phyloP scores from a whole-genome alignment of 768 basidiomycete genomes.

The Amylocystis lapponica region DNA sequence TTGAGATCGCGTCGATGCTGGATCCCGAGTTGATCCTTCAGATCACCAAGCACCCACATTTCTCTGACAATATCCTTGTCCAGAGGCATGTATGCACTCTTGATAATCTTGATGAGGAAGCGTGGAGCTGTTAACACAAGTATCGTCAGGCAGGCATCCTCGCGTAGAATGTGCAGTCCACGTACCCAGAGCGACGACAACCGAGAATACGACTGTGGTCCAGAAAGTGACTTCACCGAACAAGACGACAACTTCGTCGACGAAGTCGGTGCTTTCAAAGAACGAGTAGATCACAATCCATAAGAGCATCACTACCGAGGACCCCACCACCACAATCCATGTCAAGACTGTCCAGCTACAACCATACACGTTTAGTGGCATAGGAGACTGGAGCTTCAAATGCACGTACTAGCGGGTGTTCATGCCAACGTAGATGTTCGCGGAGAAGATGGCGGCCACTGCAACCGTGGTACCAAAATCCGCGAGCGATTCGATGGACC shows the following conservation, averaged over 20 bases:
- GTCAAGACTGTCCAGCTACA: constrained; percentile 77
- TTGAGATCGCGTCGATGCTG: constrained; percentile 49
- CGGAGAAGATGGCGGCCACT: constrained; percentile 80
- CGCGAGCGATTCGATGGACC: constrained; percentile 67
- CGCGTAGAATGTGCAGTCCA: not conserved
- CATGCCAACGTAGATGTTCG: constrained; percentile 86
- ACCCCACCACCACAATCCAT: constrained; percentile 76
- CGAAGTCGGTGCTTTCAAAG: constrained; percentile 67
- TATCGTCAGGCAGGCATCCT: not conserved
- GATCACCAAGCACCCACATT: constrained; percentile 79
- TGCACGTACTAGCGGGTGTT: constrained; percentile 82
- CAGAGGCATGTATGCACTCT: constrained; percentile 65
- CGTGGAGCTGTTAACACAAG: constrained; percentile 69
- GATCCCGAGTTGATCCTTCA: constrained; percentile 78
- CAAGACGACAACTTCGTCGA: constrained; percentile 64
- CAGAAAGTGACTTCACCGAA: constrained; percentile 82
- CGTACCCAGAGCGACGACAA: constrained; percentile 67
- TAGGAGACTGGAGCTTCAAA: constrained; percentile 15
- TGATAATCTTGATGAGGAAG: constrained; percentile 70
- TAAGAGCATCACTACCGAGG: constrained; percentile 73
- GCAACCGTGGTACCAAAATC: constrained; percentile 93
- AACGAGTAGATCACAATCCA: constrained; percentile 90
- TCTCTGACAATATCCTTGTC: constrained; percentile 93
- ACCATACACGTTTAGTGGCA: not conserved
- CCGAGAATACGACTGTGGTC: constrained; percentile 67